A percentile compares a stretch with the other conserved stretches of the same genome.
phyloP scores from a whole-genome alignment of 2,329 filamentous ascomycete genomes.

The Fusarium citri region DNA sequence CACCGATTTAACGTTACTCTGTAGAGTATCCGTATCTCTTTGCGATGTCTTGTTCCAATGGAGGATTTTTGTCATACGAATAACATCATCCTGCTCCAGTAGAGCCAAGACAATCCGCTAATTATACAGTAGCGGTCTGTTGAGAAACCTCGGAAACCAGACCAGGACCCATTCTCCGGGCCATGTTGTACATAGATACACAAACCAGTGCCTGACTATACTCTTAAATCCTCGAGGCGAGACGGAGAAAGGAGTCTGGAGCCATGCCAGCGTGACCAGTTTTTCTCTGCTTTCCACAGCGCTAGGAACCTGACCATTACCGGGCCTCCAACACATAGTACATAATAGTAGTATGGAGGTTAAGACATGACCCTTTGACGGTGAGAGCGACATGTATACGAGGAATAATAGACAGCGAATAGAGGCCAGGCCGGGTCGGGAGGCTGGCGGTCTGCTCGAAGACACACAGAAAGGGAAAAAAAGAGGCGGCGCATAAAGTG shows the following conservation, averaged over 20 bases:
- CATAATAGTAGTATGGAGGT: not conserved
- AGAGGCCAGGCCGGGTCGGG: not conserved
- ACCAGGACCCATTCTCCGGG: conserved; percentile 24
- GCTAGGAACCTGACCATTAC: conserved; percentile 33
- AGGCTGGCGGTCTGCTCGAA: conserved; percentile 13
- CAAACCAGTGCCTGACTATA: conserved; percentile 12
- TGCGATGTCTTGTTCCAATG: conserved; percentile 6
- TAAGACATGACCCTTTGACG: conserved; percentile 4
- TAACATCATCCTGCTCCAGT: conserved; percentile 1
- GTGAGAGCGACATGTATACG: conserved; percentile 12
- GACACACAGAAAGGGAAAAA: not conserved
- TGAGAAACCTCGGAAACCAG: conserved; percentile 29
- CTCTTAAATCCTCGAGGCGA: conserved; percentile 11
- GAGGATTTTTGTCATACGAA: conserved; percentile 11
- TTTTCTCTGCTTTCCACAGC: conserved; percentile 14
- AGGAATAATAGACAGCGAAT: conserved; percentile 14
- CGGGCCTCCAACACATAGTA: conserved; percentile 21
- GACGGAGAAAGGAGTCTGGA: conserved; percentile 24
- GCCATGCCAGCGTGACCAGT: conserved; percentile 35
- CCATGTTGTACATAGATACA: conserved; percentile 16
- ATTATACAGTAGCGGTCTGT: conserved; percentile 31
- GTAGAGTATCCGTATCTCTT: conserved; percentile 21
- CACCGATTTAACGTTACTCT: conserved; percentile 9
- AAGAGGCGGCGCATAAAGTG: conserved; percentile 24
- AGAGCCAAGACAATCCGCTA: conserved; percentile 10